Conservation (phyloP, 1,284 basidiomycete species). For the Afroboletus lepidellus region DNA sequence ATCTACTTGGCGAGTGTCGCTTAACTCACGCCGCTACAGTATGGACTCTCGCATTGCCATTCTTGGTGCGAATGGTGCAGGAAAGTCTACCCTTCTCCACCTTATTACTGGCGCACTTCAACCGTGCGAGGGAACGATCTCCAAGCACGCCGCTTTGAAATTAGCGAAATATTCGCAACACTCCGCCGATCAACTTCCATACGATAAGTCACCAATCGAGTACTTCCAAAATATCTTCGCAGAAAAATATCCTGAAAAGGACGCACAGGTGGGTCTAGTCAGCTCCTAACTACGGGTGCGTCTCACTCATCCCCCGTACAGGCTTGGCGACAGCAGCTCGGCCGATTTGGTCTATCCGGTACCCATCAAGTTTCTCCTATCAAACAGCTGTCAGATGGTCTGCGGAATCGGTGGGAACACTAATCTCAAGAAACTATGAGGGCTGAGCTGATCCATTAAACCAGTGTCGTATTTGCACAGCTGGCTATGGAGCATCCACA, state of each 20-base stretch:
- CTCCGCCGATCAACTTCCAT: conserved; percentile 97
- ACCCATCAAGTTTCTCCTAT: conserved; percentile 93
- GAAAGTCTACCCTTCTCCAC: conserved; percentile 96
- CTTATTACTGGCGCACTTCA: conserved; percentile 87
- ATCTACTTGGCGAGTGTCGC: conserved; percentile 3
- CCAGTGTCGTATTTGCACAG: conserved; percentile 88
- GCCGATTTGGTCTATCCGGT: conserved; percentile 94
- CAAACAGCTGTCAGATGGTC: conserved; percentile 91
- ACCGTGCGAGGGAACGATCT: conserved; percentile 83
- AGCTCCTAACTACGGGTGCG: conserved; percentile 5
- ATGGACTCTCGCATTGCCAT: conserved; percentile 97
- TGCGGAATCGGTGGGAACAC: conserved; percentile 78
- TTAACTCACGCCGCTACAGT: conserved; percentile 39
- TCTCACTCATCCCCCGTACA: conserved; percentile 34
- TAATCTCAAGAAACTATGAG: conserved; percentile 12
- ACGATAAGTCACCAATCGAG: conserved; percentile 90
- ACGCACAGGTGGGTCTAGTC: conserved; percentile 52
- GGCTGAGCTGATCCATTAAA: conserved; percentile 18
- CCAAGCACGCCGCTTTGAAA: conserved; percentile 88
- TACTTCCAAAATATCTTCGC: conserved; percentile 85
- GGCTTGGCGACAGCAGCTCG: conserved; percentile 94
- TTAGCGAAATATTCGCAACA: conserved; percentile 98
- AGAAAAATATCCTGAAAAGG: conserved; percentile 93
- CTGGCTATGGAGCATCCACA: conserved; percentile 93
- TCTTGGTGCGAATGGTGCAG: conserved; percentile 97